phyloP scores from a whole-genome alignment of 257 asterid species.

The Nicotiana otophora region DNA sequence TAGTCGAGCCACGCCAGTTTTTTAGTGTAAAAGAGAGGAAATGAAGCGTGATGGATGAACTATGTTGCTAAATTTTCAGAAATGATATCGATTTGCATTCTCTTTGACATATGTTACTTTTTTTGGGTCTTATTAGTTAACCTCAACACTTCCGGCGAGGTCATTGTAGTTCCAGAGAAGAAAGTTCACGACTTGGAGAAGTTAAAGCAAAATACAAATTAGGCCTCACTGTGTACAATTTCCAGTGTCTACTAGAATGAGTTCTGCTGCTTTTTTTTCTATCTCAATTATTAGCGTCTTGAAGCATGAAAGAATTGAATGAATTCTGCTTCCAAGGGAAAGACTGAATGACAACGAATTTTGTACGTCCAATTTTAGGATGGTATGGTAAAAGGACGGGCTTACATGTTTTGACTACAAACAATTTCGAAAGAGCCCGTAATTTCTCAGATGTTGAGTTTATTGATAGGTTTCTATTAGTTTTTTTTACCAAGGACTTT shows the following conservation, averaged over 20 bases:
- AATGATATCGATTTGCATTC: not conserved
- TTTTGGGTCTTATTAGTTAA: not conserved
- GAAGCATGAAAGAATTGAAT: too few species aligned
- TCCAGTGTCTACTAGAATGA: conserved; percentile 30
- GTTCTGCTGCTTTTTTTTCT: not conserved
- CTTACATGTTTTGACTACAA: too few species aligned
- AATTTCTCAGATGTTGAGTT: too few species aligned
- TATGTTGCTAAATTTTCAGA: not conserved
- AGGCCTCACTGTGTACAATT: conserved; percentile 31
- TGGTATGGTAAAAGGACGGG: too few species aligned
- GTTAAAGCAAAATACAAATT: not conserved
- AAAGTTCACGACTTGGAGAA: not conserved
- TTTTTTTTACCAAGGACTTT: too few species aligned
- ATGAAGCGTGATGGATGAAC: not conserved
- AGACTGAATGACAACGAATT: too few species aligned
- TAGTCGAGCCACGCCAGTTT: not conserved
- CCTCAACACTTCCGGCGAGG: not conserved
- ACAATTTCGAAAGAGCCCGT: too few species aligned
- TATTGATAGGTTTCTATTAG: too few species aligned
- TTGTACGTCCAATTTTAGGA: too few species aligned
- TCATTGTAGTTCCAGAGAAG: not conserved
- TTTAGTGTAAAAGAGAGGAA: not conserved
- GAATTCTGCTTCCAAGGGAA: too few species aligned
- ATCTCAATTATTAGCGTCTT: too few species aligned
- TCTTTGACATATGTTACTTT: not conserved